phyloP scores from a whole-genome alignment of 179 eudicot species.

The Silene noctiflora region DNA sequence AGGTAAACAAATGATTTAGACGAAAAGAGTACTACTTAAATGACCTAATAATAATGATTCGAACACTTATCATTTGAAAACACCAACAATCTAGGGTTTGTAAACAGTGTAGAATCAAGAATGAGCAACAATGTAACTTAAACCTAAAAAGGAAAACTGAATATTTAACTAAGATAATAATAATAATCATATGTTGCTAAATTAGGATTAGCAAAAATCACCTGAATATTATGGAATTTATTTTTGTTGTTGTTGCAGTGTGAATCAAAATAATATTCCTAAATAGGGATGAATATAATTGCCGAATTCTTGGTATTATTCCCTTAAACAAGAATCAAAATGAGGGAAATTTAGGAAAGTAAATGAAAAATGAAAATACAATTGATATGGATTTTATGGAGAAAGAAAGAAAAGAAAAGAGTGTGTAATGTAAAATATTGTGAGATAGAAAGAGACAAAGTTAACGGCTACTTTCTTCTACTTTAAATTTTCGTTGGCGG shows the following conservation, averaged over 20 bases:
- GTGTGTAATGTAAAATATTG: not conserved
- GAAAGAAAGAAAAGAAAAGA: slow-evolving; percentile 1
- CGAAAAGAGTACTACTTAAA: too few species aligned
- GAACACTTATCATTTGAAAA: too few species aligned
- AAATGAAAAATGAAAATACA: not conserved
- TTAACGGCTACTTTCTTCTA: slow-evolving; percentile 17
- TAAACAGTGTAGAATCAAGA: not conserved
- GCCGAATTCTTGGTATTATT: not conserved
- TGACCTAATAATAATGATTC: too few species aligned
- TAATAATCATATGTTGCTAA: not conserved
- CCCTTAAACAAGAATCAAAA: not conserved
- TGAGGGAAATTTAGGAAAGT: not conserved
- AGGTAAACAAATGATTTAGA: too few species aligned
- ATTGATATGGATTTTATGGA: too few species aligned
- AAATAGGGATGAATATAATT: not conserved
- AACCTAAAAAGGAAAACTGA: not conserved
- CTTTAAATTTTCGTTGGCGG: not conserved
- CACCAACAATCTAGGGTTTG: too few species aligned
- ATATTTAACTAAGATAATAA: too few species aligned
- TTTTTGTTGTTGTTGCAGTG: not conserved
- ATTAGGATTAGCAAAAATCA: not conserved
- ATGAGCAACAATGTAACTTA: not conserved
- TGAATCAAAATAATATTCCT: not conserved
- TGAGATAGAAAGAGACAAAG: not conserved
- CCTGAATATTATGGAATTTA: not conserved